Evolutionary conservation across 768 basidiomycete genomes (phyloP).

Genomic region (Tephrocybe sp.): DNA sequence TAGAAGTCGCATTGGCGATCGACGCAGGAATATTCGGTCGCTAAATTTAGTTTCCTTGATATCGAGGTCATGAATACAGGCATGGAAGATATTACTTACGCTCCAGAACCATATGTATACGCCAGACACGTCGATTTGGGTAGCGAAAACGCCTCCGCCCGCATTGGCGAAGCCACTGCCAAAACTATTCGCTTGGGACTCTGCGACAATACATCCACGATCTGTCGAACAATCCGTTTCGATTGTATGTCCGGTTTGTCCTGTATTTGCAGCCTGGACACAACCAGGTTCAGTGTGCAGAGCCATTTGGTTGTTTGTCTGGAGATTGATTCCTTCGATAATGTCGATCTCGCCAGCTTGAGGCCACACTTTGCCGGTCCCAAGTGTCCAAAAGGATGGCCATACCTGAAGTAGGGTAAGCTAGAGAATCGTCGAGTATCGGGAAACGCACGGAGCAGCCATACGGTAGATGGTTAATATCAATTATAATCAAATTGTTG

Average conservation of each 20-base stretch:
- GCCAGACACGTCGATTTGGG: conserved; percentile 62
- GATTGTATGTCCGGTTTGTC: conserved; percentile 31
- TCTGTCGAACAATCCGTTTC: conserved; percentile 30
- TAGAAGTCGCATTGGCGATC: conserved; percentile 33
- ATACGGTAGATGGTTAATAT: conserved; percentile 48
- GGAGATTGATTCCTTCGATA: conserved; percentile 60
- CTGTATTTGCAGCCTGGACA: conserved; percentile 25
- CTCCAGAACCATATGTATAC: conserved; percentile 26
- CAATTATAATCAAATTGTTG: conserved; percentile 43
- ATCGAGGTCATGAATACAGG: no score
- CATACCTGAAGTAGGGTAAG: conserved; percentile 32
- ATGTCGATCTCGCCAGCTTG: conserved; percentile 49
- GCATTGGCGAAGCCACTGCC: conserved; percentile 48
- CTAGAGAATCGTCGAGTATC: background rate
- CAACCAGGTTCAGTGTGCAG: conserved; percentile 48
- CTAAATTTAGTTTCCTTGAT: conserved; percentile 20
- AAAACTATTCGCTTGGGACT: conserved; percentile 44
- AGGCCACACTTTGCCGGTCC: conserved; percentile 38
- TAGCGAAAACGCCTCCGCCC: conserved; percentile 59
- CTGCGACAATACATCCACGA: conserved; percentile 45
- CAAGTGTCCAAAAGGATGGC: conserved; percentile 49
- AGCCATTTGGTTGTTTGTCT: conserved; percentile 53
- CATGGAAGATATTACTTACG: conserved; percentile 17
- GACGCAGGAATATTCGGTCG: conserved; percentile 42
- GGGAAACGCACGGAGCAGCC: conserved; percentile 50